Base-by-base conservation (phyloP, 352 stramenopile species). In the Phytopythium boreale region DNA sequence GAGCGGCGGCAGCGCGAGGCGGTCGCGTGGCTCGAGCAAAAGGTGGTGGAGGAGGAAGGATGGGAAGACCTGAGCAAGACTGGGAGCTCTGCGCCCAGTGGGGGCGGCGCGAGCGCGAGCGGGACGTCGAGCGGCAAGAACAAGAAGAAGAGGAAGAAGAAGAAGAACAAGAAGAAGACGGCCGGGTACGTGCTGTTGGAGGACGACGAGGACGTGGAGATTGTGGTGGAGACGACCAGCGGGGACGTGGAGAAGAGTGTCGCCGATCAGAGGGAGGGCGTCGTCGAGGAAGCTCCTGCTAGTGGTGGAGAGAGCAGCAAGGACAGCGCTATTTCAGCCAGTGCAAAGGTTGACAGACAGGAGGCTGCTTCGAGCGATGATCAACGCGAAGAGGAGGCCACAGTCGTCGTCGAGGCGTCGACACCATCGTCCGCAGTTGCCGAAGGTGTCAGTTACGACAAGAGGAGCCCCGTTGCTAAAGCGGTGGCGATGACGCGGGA, bases 121-220 rank as follows among this genome's bases (percentile, higher is more conserved):
- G 55, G 69, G n/a, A 10, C 26, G 5, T 57, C 62, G 24, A 66
- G 58, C 1, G 62, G 55, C 17, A 87, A 88, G 62, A 83, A 63
- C 53, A 92, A 90, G 61, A 88, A 83, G 61, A 92, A 89, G 68
- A 90, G 90, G 59, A 74, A 76, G 27, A 92, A 87, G 66, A 86
- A 87, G 64, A 90, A 80, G 55, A 82, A 84, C 53, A 87, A 81
- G 44, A 19, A 63, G 14, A 76, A 50, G 15, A 64, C 68, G 9
- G 63, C 66, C 7, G 77, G 66, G 4, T 81, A 86, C 43, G 58
- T 83, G n/a, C 58, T 80, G 52, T 71, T 82, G 11, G 69, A 76
- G 19, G 79, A 82, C 61, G 74, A 82, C 37, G 76, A 86, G 43
- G 76, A 64, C 64, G 11, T 59, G 55, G 58, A 64, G 26, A 51